A percentile compares a stretch with the other conserved stretches of the same genome.
Evolutionary conservation across 2,329 filamentous ascomycete species (phyloP).

Genomic region (Grosmannia serpens): DNA sequence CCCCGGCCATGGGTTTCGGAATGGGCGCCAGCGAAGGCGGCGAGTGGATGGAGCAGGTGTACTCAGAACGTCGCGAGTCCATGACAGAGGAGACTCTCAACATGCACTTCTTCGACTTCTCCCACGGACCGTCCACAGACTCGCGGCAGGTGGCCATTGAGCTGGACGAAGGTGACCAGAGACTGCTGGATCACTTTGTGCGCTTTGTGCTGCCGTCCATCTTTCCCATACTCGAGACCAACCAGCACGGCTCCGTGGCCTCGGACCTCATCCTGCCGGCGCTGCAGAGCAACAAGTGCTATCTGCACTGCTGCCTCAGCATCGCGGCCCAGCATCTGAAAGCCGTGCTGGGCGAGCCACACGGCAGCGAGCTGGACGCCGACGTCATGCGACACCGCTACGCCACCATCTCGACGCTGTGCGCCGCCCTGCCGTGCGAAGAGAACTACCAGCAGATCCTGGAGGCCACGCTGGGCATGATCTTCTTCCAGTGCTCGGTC

Average conservation of each 20-base stretch:
- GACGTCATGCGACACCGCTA: conserved; percentile 91
- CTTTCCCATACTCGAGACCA: conserved; percentile 85
- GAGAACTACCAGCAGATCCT: conserved; percentile 79
- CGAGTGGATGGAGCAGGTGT: conserved; percentile 48
- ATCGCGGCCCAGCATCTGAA: conserved; percentile 89
- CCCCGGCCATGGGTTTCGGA: conserved; percentile 2
- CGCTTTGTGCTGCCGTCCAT: conserved; percentile 76
- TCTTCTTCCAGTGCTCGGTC: conserved; percentile 91
- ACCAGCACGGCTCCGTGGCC: conserved; percentile 72
- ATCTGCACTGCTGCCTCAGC: conserved; percentile 91
- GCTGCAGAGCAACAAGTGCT: conserved; percentile 82
- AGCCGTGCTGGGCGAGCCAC: conserved; percentile 45
- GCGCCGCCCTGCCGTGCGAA: conserved; percentile 68
- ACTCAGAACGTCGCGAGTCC: conserved; percentile 56
- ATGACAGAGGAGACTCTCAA: conserved; percentile 55
- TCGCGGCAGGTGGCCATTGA: conserved; percentile 50
- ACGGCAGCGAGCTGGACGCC: conserved; percentile 65
- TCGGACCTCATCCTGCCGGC: conserved; percentile 78
- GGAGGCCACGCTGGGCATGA: conserved; percentile 86
- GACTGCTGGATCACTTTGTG: conserved; percentile 82
- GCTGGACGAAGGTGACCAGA: conserved; percentile 78
- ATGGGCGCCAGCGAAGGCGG: background rate
- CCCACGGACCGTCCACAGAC: conserved; percentile 38
- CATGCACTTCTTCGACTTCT: conserved; percentile 74
- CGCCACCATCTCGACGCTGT: conserved; percentile 75